Percentiles rank a stretch among this genome's conserved stretches.
Conservation (phyloP, 2,329 filamentous ascomycete genomes). For the Taxawa tesnikishii region DNA sequence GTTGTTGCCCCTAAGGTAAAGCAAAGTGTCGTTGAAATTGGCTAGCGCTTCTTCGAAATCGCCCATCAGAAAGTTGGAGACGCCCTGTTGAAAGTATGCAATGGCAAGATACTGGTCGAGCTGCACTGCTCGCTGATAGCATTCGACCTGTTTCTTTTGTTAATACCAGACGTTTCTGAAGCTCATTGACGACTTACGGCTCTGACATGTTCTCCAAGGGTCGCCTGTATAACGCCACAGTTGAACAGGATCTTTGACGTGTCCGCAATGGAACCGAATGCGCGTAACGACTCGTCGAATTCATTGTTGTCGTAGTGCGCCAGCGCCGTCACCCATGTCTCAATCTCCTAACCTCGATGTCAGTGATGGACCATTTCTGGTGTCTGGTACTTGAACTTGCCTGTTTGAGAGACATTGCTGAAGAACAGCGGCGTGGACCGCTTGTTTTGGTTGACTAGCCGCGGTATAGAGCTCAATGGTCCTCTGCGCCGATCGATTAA, state of each 20-base stretch:
- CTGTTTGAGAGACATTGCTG: slow-evolving; percentile 38
- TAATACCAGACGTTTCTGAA: no score
- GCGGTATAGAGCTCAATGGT: no score
- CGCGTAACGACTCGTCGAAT: slow-evolving; percentile 75
- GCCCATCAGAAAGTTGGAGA: slow-evolving; percentile 92
- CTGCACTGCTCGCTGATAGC: slow-evolving; percentile 80
- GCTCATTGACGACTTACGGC: slow-evolving; percentile 76
- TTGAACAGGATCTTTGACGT: slow-evolving; percentile 99
- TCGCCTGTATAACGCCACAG: slow-evolving; percentile 94
- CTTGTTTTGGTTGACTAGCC: no score
- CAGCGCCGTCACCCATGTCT: slow-evolving; percentile 92
- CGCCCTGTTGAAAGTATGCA: slow-evolving; percentile 95
- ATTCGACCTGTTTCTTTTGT: slow-evolving; percentile 82
- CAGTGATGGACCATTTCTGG: neutral
- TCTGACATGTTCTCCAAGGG: slow-evolving; percentile 87
- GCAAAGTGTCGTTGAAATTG: slow-evolving; percentile 95
- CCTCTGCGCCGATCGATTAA: no score
- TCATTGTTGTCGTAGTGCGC: slow-evolving; percentile 93
- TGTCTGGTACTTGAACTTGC: no score
- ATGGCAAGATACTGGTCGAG: slow-evolving; percentile 94
- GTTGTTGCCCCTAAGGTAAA: slow-evolving; percentile 90
- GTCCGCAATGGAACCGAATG: slow-evolving; percentile 79
- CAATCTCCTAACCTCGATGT: slow-evolving; percentile 71
- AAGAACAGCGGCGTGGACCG: no score
- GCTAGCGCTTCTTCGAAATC: slow-evolving; percentile 95